Conservation (phyloP, 2,329 filamentous ascomycete species). For the Diaporthe aspalathi region DNA sequence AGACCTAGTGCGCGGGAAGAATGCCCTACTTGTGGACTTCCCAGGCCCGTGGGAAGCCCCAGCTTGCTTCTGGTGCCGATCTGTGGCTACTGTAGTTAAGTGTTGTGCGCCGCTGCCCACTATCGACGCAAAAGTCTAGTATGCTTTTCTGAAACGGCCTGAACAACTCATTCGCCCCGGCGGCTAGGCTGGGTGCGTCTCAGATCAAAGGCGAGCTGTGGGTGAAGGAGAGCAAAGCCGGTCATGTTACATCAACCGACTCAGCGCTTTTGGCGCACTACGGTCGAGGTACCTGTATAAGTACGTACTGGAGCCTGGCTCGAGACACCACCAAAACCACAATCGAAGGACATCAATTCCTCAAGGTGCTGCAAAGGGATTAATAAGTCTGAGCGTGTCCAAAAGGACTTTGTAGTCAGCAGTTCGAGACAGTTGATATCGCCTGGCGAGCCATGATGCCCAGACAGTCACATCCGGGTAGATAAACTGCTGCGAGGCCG, state of each 20-base stretch:
- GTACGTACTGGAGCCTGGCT: background rate
- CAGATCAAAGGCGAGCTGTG: background rate
- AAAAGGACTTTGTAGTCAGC: background rate
- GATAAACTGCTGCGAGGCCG: constrained; percentile 25
- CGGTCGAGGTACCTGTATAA: background rate
- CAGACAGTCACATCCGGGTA: background rate
- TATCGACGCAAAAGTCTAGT: background rate
- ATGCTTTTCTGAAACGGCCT: constrained; percentile 3
- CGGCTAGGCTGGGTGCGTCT: constrained; percentile 2
- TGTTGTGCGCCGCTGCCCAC: too few species aligned
- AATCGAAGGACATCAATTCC: background rate
- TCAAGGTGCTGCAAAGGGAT: background rate
- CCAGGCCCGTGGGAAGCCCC: background rate
- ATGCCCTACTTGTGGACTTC: constrained; percentile 17
- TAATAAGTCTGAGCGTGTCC: background rate
- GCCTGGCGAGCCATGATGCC: background rate
- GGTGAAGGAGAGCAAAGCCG: background rate
- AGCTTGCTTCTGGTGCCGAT: constrained; percentile 2
- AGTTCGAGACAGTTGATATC: background rate
- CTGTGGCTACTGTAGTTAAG: background rate
- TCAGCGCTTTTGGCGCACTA: background rate
- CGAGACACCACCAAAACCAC: background rate
- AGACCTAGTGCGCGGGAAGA: background rate
- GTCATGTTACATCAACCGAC: background rate
- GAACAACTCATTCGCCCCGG: background rate